A percentile compares a stretch with the other conserved stretches of the same genome.
Evolutionary conservation across 2,329 filamentous ascomycete species (phyloP).

Genomic region (Aspergillus fructus): DNA sequence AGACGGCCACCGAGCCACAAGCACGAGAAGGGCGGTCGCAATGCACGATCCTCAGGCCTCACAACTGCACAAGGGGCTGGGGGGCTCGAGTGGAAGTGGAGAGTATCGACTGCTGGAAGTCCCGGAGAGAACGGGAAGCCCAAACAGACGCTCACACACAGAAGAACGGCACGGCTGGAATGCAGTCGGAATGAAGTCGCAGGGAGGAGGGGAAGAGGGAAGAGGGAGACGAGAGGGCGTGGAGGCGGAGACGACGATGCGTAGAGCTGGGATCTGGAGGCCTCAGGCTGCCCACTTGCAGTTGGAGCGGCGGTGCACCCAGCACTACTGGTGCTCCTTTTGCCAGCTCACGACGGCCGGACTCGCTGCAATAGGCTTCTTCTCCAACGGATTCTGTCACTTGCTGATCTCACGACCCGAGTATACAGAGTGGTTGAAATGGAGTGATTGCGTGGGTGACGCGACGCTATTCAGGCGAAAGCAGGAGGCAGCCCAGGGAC

Average conservation of each 20-base stretch:
- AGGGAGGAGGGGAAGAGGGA: constrained; percentile 12
- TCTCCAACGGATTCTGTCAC: not conserved
- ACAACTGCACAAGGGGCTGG: constrained; percentile 12
- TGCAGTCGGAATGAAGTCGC: constrained; percentile 3
- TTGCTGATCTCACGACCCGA: constrained; percentile 7
- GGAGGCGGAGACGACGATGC: constrained; percentile 14
- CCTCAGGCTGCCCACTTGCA: constrained; percentile 18
- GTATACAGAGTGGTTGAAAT: not conserved
- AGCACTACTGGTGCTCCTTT: not conserved
- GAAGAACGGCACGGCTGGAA: constrained; percentile 7
- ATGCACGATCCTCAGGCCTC: constrained; percentile 19
- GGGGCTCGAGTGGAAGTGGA: constrained; percentile 1
- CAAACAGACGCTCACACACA: constrained; percentile 18
- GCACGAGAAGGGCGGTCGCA: constrained; percentile 21
- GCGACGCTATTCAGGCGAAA: not conserved
- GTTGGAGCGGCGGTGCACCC: not conserved
- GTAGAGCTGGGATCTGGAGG: constrained; percentile 9
- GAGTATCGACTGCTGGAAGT: constrained; percentile 19
- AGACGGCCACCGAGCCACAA: constrained; percentile 12
- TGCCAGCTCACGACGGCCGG: constrained; percentile 5
- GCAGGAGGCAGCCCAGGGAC: not conserved
- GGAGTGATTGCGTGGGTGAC: not conserved
- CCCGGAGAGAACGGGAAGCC: constrained; percentile 17
- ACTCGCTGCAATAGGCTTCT: constrained; percentile 8
- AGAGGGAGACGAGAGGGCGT: constrained; percentile 12